Conservation (phyloP, 2,329 filamentous ascomycete species). For the Chaetomium sp. region DNA sequence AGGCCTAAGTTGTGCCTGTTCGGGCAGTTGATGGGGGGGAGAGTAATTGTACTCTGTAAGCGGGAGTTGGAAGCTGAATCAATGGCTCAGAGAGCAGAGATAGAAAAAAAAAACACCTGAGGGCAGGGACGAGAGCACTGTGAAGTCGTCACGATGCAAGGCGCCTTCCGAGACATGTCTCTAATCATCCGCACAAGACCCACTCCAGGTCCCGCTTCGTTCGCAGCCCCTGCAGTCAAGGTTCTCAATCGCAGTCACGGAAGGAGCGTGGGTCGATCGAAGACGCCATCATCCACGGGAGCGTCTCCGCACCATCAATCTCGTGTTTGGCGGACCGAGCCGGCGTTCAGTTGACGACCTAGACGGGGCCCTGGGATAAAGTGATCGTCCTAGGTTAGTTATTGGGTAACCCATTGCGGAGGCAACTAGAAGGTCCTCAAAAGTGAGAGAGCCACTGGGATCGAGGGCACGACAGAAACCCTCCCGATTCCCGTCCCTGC, state of each 20-base stretch:
- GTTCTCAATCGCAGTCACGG: neutral
- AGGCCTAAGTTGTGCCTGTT: neutral
- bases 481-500: neutral
- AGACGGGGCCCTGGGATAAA: neutral
- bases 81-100: neutral
- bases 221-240: neutral
- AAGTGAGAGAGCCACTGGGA: neutral
- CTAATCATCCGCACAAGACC: conserved; percentile 13
- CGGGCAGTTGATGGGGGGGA: neutral
- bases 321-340: neutral
- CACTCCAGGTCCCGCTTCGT: neutral
- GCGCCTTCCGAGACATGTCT: conserved; percentile 18
- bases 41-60: too few relatives aligned
- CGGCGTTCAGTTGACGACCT: neutral
- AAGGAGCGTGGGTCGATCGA: neutral
- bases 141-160: neutral
- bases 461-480: neutral
- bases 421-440: neutral
- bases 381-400: neutral
- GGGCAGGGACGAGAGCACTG: too few relatives aligned
- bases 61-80: neutral
- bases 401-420: neutral
- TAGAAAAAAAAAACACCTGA: neutral
- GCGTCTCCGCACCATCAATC: neutral
- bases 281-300: neutral